Conservation (phyloP, 2,329 filamentous ascomycete genomes). For the Sporothrix dimorphospora region DNA sequence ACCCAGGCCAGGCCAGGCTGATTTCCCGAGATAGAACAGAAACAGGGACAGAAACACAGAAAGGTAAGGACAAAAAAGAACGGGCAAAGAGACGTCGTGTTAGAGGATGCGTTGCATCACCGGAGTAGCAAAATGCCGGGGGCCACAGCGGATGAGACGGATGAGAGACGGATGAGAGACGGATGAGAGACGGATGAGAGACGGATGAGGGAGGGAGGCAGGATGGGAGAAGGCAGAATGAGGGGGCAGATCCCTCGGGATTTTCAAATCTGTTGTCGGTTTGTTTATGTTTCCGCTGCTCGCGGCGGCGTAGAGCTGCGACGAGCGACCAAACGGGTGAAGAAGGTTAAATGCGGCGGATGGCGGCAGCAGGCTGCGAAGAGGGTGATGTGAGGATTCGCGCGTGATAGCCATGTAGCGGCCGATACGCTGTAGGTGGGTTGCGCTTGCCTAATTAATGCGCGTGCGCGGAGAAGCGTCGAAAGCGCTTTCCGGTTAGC, state of each 20-base stretch:
- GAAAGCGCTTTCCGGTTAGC: not conserved
- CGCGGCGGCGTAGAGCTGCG: not conserved
- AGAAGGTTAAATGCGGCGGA: not conserved
- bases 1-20: not conserved
- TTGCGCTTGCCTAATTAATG: conserved; percentile 11
- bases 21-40: too few relatives aligned
- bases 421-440: not conserved
- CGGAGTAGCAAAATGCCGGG: not conserved
- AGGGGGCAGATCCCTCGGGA: conserved; percentile 4
- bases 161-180: too few relatives aligned
- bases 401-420: conserved; percentile 11
- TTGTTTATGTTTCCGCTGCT: conserved; percentile 4
- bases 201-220: too few relatives aligned
- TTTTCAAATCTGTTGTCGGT: not conserved
- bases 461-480: not conserved
- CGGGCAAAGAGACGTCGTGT: not conserved
- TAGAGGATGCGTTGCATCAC: not conserved
- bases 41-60: not conserved
- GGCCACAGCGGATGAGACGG: not conserved
- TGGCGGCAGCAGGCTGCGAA: not conserved
- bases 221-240: too few relatives aligned
- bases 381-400: conserved; percentile 16
- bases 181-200: too few relatives aligned
- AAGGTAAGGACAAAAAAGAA: not conserved
- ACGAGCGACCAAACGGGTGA: not conserved